Evolutionary conservation across 2,329 filamentous ascomycete species (phyloP).

Genomic region (Apiospora koreana): DNA sequence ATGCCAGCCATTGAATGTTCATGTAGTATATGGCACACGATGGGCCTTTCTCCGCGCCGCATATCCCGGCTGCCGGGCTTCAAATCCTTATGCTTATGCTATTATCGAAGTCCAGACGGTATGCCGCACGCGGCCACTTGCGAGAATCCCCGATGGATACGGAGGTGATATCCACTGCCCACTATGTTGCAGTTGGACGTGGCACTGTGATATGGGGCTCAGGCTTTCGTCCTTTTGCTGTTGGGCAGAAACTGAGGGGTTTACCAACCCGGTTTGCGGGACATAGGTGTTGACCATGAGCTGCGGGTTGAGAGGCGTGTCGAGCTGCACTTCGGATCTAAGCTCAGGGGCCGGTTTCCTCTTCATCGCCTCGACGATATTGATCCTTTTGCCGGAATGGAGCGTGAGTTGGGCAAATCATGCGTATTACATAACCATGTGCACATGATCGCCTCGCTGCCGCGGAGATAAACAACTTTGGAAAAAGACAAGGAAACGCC

Average conservation of each 20-base stretch:
- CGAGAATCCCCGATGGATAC: background rate
- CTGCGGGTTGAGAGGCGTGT: too few relatives aligned
- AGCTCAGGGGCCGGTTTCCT: too few relatives aligned
- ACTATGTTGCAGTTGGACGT: background rate
- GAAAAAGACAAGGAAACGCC: too few relatives aligned
- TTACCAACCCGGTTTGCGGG: background rate
- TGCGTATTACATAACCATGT: too few relatives aligned
- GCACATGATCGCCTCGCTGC: too few relatives aligned
- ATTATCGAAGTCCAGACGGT: background rate
- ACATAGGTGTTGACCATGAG: too few relatives aligned
- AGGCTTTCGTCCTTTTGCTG: background rate
- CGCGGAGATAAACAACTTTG: too few relatives aligned
- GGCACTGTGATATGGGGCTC: background rate
- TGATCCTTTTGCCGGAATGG: too few relatives aligned
- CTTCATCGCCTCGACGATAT: too few relatives aligned
- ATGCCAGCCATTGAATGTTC: background rate
- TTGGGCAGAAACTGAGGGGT: background rate
- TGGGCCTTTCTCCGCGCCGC: background rate
- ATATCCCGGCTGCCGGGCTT: background rate
- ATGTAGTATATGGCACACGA: background rate
- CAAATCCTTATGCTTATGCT: background rate
- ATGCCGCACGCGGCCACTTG: background rate
- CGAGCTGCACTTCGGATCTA: too few relatives aligned
- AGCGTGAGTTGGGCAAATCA: too few relatives aligned
- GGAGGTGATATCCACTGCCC: background rate